These are phyloP conservation scores for Willaertia magna DNA, from an alignment of 208 protist genomes.

Conservation along the genomic window DNA sequence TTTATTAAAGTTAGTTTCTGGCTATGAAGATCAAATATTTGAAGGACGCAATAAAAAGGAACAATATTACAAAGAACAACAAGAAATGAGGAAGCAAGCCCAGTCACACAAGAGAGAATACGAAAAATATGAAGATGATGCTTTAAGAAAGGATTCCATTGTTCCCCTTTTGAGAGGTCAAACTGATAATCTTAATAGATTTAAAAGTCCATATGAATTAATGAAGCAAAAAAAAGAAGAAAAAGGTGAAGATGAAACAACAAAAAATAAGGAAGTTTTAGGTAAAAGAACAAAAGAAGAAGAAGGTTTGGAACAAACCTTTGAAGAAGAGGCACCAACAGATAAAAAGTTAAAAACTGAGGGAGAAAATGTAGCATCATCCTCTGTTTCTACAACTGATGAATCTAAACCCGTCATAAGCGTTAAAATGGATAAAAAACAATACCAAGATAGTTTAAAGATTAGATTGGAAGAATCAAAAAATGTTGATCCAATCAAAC, in stretches of 20 bases:
- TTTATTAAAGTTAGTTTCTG: constrained; percentile 51
- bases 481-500: not conserved
- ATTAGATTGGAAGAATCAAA: not conserved
- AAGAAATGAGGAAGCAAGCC: not conserved
- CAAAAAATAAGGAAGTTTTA: too few relatives aligned
- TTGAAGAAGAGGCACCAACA: not conserved
- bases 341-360: not conserved
- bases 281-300: not conserved
- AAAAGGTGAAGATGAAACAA: not conserved
- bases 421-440: not conserved
- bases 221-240: not conserved
- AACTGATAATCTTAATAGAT: not conserved
- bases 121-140: constrained; percentile 22
- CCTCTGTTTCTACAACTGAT: not conserved
- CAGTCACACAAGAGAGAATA: constrained; percentile 29
- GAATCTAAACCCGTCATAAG: too few relatives aligned
- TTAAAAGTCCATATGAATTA: not conserved
- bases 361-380: not conserved
- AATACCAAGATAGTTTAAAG: not conserved
- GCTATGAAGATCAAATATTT: constrained; percentile 51
- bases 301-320: not conserved
- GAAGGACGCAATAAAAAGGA: not conserved
- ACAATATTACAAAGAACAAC: not conserved
- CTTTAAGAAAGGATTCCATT: too few relatives aligned
- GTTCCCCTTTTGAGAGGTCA: not conserved